Conservation (phyloP, 2,329 filamentous ascomycete genomes). For the Sphaerulina vaccinii region DNA sequence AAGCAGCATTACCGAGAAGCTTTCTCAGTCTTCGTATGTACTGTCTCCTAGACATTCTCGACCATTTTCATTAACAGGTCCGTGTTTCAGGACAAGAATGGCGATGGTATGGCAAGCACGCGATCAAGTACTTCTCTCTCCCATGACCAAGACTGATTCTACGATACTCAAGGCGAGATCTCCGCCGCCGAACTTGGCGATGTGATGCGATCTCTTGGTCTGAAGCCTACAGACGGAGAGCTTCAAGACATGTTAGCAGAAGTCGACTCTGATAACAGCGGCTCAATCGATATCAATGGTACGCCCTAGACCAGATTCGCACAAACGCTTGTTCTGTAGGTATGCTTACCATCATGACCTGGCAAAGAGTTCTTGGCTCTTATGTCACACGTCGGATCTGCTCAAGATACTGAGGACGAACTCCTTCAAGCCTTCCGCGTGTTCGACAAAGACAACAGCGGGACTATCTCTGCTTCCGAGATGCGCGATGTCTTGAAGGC, state of each 20-base stretch:
- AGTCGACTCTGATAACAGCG: slow-evolving; percentile 21
- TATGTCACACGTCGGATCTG: slow-evolving; percentile 17
- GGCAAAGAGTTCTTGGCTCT: slow-evolving; percentile 20
- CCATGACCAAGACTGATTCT: neutral
- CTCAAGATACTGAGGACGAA: slow-evolving; percentile 20
- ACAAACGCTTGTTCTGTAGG: no score
- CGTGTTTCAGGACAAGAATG: slow-evolving; percentile 20
- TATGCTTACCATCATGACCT: neutral
- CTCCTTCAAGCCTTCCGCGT: slow-evolving; percentile 20
- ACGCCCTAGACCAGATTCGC: no score
- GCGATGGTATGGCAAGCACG: slow-evolving; percentile 16
- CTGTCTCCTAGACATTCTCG: neutral
- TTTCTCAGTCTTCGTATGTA: slow-evolving; percentile 18
- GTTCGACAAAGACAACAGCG: slow-evolving; percentile 21
- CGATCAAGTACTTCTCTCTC: neutral
- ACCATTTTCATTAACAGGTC: neutral
- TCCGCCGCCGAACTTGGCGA: slow-evolving; percentile 22
- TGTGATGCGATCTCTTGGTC: slow-evolving; percentile 22
- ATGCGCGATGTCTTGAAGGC: slow-evolving; percentile 21
- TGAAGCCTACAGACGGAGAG: slow-evolving; percentile 20
- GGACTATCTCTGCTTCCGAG: slow-evolving; percentile 20
- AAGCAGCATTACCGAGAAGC: slow-evolving; percentile 17
- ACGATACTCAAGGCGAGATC: slow-evolving; percentile 15
- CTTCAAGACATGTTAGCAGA: slow-evolving; percentile 23
- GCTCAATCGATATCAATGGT: slow-evolving; percentile 21